Percentiles rank a stretch among this genome's conserved stretches.
These are phyloP conservation scores for Phytophthora foliorum DNA, from an alignment of 352 stramenopile genomes.

Conservation along the genomic window DNA sequence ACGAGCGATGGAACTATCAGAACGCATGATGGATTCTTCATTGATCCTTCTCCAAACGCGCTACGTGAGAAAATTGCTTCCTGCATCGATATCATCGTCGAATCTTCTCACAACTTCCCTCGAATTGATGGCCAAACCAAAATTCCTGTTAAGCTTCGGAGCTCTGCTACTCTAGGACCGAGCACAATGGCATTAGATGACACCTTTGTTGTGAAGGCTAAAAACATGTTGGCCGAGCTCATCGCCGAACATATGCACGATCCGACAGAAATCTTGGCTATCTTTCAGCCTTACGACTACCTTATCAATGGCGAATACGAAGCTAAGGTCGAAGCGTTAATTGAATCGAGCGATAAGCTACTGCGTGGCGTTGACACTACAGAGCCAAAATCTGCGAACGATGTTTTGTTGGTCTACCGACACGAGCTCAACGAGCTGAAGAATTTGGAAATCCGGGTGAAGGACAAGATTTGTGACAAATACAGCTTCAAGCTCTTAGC, in stretches of 20 bases:
- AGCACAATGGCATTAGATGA: slow-evolving; percentile 88
- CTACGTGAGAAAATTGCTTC: slow-evolving; percentile 73
- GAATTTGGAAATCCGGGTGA: slow-evolving; percentile 55
- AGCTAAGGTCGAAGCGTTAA: slow-evolving; percentile 57
- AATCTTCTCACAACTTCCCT: slow-evolving; percentile 89
- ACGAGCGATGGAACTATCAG: slow-evolving; percentile 23
- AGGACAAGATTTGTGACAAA: slow-evolving; percentile 76
- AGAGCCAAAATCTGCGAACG: slow-evolving; percentile 40
- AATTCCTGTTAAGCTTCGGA: slow-evolving; percentile 71
- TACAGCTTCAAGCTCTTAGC: slow-evolving; percentile 92
- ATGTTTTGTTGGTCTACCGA: slow-evolving; percentile 58
- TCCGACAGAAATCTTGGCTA: slow-evolving; percentile 69
- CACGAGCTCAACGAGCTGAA: slow-evolving; percentile 69
- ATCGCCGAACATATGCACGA: slow-evolving; percentile 75
- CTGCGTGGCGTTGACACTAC: slow-evolving; percentile 17
- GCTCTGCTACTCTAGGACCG: slow-evolving; percentile 72
- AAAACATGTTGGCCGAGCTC: slow-evolving; percentile 63
- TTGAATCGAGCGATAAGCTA: slow-evolving; percentile 46
- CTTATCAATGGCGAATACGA: slow-evolving; percentile 89
- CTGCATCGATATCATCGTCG: slow-evolving; percentile 79
- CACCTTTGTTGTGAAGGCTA: slow-evolving; percentile 78
- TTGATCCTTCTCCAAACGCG: slow-evolving; percentile 63
- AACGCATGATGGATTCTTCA: slow-evolving; percentile 58
- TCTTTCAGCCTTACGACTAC: slow-evolving; percentile 80
- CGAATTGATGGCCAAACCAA: slow-evolving; percentile 88